Evolutionary conservation across 306 rosid genomes (phyloP), one percentile per base, ranked within the genome.

Genomic region (Dryas octopetala): DNA sequence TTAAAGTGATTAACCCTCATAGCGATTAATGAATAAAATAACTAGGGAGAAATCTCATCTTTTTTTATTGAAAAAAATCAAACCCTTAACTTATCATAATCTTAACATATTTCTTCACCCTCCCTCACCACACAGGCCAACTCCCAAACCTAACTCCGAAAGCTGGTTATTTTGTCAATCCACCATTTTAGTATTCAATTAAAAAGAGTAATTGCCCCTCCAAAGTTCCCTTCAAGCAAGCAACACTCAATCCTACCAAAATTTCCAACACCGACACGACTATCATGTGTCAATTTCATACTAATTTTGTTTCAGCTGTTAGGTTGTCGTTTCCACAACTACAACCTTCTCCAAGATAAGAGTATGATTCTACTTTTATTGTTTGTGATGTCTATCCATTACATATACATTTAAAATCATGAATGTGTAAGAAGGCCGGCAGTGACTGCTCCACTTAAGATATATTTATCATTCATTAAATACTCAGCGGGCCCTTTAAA

Each of bases 371-470:
- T 28, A 59, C 74, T n/a, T 12, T 7, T 15, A 63, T 8, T 43
- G 50, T 65, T 45, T 47, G 38, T 32, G 3, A 53, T 7, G 5
- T 17, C 40, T 5, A 58, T 47, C 23, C 55, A 58, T 6, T 23
- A 9, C 68, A 55, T 4, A 11, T 26, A 63, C 1, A 19, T 19
- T 19, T 7, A 14, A 62, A 14, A 62, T 4, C 15, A 38, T 62
- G 48, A 5, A 55, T 44, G 50, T 55, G 14, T 12, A 6, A 50
- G 15, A 38, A 57, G 75, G 40, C 51, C 44, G 52, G 75, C 64
- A 53, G 74, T 50, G 52, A 54, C 74, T 1, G 62, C 51, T 5
- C 46, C 40, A 70, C 63, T 62, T 16, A 70, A 57, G 23, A 71
- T 17, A 41, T 4, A 43, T 12, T 19, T 17, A 57, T 71, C 23